Base-by-base conservation (phyloP, 352 stramenopile species). In the Pythium brassicae region DNA sequence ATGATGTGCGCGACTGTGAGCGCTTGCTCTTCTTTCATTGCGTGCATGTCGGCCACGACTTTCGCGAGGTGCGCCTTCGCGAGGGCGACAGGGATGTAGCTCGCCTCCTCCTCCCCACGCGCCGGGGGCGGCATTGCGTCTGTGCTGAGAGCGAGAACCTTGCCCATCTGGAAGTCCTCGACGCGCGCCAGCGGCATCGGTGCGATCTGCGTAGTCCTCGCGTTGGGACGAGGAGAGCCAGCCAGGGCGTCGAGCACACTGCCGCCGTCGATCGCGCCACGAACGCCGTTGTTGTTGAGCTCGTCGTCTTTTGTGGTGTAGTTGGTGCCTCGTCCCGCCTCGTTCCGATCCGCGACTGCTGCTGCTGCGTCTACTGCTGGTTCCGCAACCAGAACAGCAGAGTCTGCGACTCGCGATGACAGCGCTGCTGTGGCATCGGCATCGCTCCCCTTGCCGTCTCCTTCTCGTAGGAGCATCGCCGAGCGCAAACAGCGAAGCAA, bases 41-140 rank as follows among this genome's bases (percentile, higher is more conserved):
- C 45, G 61, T 87, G 81, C 79, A 94, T 92, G 40, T 92, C 84
- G 5, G 72, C 52, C 25, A 94, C 84, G 4, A 91, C 84, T n/a
- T 76, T 75, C 8, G 65, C 59, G 6, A 94, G 47, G 47, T 93
- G 80, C 5, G 63, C 51, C 15, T 70, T 69, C 12, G 84, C 84
- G 0, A 94, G 62, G 2, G 74, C 62, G 45, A 91, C 83, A 4
- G 83, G 83, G 35, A 94, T 92, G 58, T 92, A 94, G 50, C 37
- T 63, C 14, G 64, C 58, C 59, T 83, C 74, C 35, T 88, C 74
- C 9, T 68, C 71, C 56, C 1, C 37, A 62, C 17, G 53, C 45
- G 7, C 51, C 29, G 9, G n/a, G 8, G 32, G 26, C 20, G 45
- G 48, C 8, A 61, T 55, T 20, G 55, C 27, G 5, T 57, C 27